A percentile compares a stretch with the other conserved stretches of the same genome.
Conservation (phyloP, 768 basidiomycete genomes). For the Kwoniella dejecticola region DNA sequence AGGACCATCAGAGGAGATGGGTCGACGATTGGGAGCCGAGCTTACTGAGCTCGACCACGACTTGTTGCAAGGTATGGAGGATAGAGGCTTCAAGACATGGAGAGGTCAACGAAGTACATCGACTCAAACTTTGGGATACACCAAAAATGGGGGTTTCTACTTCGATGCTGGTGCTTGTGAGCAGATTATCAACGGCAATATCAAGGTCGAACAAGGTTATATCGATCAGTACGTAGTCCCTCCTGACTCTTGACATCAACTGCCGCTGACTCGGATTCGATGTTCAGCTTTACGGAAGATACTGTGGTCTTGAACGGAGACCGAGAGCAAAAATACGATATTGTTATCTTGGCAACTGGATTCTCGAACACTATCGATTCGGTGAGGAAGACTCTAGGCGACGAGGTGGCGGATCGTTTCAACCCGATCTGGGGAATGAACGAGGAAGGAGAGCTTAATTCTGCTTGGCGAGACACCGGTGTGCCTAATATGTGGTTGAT, state of each 20-base stretch:
- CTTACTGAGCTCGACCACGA: slow-evolving; percentile 3
- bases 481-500: slow-evolving; percentile 29
- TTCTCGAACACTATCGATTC: slow-evolving; percentile 38
- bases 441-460: slow-evolving; percentile 36
- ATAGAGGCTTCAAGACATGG: slow-evolving; percentile 28
- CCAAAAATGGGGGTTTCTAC: slow-evolving; percentile 33
- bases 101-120: slow-evolving; percentile 25
- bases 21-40: slow-evolving; percentile 1
- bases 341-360: slow-evolving; percentile 34
- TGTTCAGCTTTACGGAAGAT: slow-evolving; percentile 24
- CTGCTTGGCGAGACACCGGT: slow-evolving; percentile 18
- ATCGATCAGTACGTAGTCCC: slow-evolving; percentile 6
- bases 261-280: background rate
- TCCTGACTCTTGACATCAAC: background rate
- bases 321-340: slow-evolving; percentile 27
- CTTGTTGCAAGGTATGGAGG: slow-evolving; percentile 19
- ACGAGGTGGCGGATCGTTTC: slow-evolving; percentile 17
- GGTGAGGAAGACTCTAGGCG: slow-evolving; percentile 29
- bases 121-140: slow-evolving; percentile 17
- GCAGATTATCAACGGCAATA: slow-evolving; percentile 34
- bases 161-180: slow-evolving; percentile 36
- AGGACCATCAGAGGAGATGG: slow-evolving; percentile 22
- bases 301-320: slow-evolving; percentile 24
- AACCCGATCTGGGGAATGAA: slow-evolving; percentile 34
- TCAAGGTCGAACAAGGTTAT: slow-evolving; percentile 36